phyloP scores from a whole-genome alignment of 2,329 filamentous ascomycete genomes.

The Hypoxylon sp. region DNA sequence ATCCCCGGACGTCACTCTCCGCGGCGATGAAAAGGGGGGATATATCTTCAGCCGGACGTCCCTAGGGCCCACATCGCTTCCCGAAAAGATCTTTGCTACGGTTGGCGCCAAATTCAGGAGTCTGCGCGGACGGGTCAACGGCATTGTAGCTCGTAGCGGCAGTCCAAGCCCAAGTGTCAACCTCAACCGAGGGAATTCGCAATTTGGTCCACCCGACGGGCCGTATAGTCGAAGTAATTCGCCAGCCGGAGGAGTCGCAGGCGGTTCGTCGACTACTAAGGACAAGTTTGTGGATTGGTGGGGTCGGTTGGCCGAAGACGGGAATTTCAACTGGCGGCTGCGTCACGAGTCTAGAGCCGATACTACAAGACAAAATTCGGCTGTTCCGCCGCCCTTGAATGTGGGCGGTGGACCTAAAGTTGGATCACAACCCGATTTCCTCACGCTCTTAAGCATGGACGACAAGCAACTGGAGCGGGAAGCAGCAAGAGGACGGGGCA shows the following conservation, averaged over 20 bases:
- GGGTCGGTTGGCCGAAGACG: slow-evolving; percentile 58
- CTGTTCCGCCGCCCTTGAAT: slow-evolving; percentile 47
- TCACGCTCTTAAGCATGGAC: slow-evolving; percentile 60
- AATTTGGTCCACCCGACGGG: slow-evolving; percentile 57
- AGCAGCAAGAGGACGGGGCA: slow-evolving; percentile 38
- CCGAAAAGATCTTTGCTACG: slow-evolving; percentile 58
- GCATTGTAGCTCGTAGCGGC: slow-evolving; percentile 51
- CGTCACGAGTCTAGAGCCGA: slow-evolving; percentile 49
- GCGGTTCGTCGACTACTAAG: slow-evolving; percentile 50
- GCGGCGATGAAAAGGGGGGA: slow-evolving; percentile 46
- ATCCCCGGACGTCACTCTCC: slow-evolving; percentile 52
- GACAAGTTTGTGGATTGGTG: slow-evolving; percentile 62
- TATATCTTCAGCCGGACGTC: slow-evolving; percentile 62
- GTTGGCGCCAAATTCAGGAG: slow-evolving; percentile 55
- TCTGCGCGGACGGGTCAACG: slow-evolving; percentile 54
- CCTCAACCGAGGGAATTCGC: slow-evolving; percentile 67
- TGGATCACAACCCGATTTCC: slow-evolving; percentile 58
- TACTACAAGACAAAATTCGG: slow-evolving; percentile 45
- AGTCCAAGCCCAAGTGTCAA: slow-evolving; percentile 59
- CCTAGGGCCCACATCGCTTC: slow-evolving; percentile 63
- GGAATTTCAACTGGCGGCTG: slow-evolving; percentile 56
- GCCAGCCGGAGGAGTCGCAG: slow-evolving; percentile 35
- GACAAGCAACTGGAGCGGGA: slow-evolving; percentile 53
- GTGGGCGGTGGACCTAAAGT: slow-evolving; percentile 36
- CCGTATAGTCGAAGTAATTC: slow-evolving; percentile 57